Conservation (phyloP, 73 alveolate genomes). For the Durusdinium trenchii region DNA sequence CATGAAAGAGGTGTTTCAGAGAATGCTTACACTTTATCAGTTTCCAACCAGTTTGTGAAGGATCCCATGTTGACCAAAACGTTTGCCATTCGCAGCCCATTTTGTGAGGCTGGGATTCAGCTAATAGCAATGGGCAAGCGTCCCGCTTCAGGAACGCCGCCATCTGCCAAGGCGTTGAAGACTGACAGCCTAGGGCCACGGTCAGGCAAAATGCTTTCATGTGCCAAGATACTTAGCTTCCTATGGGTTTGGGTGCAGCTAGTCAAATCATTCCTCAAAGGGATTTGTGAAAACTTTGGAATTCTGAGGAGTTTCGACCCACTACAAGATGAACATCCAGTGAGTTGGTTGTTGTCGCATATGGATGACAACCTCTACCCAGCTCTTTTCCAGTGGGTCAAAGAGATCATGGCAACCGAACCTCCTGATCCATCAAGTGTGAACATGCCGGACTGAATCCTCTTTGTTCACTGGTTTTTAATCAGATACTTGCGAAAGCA, state of each 20-base stretch:
- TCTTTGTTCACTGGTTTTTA: too few species aligned
- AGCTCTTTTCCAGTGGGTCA: background rate
- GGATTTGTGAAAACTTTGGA: background rate
- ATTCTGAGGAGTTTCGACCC: slow-evolving; percentile 9
- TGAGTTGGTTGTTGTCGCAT: background rate
- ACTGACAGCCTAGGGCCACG: background rate
- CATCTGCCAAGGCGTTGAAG: background rate
- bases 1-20: too few species aligned
- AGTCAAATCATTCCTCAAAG: background rate
- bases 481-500: too few species aligned
- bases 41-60: too few species aligned
- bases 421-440: background rate
- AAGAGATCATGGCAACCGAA: background rate
- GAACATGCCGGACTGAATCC: too few species aligned
- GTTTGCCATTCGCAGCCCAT: background rate
- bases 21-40: too few species aligned
- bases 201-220: slow-evolving; percentile 7
- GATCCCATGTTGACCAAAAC: too few species aligned
- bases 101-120: background rate
- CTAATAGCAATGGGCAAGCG: slow-evolving; percentile 13
- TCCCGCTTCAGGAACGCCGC: background rate
- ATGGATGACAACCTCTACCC: background rate
- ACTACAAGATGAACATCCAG: background rate
- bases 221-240: background rate
- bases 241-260: too few species aligned